These are phyloP conservation scores for Colletotrichum agaves DNA, from an alignment of 2,329 filamentous ascomycete genomes.

Conservation along the genomic window DNA sequence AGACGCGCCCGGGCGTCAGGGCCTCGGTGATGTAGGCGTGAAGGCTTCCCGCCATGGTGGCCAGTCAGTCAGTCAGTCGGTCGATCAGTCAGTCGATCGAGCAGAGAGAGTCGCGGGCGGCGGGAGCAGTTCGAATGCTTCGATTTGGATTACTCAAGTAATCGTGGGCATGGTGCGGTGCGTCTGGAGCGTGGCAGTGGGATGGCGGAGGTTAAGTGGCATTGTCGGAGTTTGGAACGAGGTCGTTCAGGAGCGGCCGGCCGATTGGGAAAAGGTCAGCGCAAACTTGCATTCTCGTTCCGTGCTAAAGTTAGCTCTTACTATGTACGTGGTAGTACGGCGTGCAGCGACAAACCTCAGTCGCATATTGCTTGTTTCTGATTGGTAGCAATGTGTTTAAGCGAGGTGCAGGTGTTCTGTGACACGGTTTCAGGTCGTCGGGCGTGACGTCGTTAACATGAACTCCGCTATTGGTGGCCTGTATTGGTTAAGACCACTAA, in stretches of 20 bases:
- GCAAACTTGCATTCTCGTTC: not conserved
- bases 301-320: not conserved
- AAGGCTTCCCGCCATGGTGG: conserved; percentile 35
- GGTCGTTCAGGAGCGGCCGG: conserved; percentile 6
- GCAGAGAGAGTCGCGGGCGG: too few species aligned
- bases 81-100: not conserved
- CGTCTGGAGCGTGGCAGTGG: not conserved
- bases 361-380: not conserved
- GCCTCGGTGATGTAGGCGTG: conserved; percentile 43
- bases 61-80: not conserved
- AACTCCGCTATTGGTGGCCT: too few species aligned
- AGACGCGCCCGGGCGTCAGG: conserved; percentile 46
- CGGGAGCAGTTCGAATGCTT: not conserved
- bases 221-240: not conserved
- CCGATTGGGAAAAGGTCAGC: conserved; percentile 2
- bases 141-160: not conserved
- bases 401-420: conserved; percentile 29
- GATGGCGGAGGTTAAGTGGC: conserved; percentile 13
- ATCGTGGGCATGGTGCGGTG: conserved; percentile 10
- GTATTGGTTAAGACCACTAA: not conserved
- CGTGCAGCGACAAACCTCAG: not conserved
- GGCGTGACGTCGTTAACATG: too few species aligned
- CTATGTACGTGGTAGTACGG: too few species aligned
- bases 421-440: conserved; percentile 31
- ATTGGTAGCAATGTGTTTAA: conserved; percentile 12